phyloP scores from a whole-genome alignment of 352 stramenopile genomes.

The Hyphochytrium catenoides region DNA sequence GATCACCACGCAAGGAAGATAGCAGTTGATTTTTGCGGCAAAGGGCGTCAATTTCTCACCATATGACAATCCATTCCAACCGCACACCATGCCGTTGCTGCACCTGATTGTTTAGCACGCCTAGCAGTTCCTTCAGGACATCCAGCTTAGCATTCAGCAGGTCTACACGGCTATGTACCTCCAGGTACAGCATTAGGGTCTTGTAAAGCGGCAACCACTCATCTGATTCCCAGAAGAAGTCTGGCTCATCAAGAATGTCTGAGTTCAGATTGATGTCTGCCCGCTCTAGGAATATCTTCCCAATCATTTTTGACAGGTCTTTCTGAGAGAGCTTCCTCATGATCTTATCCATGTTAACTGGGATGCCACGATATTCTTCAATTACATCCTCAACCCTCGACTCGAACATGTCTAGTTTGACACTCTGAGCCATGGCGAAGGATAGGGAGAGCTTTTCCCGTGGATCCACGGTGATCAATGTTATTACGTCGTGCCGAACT shows the following conservation, averaged over 20 bases:
- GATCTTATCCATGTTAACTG: constrained; percentile 51
- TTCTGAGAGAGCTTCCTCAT: constrained; percentile 69
- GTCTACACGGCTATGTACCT: constrained; percentile 68
- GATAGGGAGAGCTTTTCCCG: constrained; percentile 72
- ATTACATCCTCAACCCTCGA: constrained; percentile 62
- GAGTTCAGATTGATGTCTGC: constrained; percentile 80
- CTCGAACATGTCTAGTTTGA: constrained; percentile 76
- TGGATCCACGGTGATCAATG: constrained; percentile 38
- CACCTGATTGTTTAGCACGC: constrained; percentile 73
- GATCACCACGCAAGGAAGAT: too few species aligned
- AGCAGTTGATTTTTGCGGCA: too few species aligned
- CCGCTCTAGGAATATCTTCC: constrained; percentile 65
- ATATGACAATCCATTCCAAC: constrained; percentile 81
- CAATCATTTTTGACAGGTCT: constrained; percentile 72
- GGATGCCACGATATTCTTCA: constrained; percentile 58
- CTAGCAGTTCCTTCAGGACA: constrained; percentile 70
- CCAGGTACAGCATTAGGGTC: constrained; percentile 71
- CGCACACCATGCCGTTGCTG: constrained; percentile 60
- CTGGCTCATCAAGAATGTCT: constrained; percentile 76
- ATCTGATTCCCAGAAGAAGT: constrained; percentile 84
- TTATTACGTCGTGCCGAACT: constrained; percentile 49
- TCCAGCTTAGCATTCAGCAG: constrained; percentile 80
- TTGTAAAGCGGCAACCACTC: constrained; percentile 73
- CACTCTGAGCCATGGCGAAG: constrained; percentile 74
- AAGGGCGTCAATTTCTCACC: too few species aligned